Percentiles rank a stretch among this genome's conserved stretches.
Conservation (phyloP, 306 rosid genomes). For the Oemleria cerasiformis region DNA sequence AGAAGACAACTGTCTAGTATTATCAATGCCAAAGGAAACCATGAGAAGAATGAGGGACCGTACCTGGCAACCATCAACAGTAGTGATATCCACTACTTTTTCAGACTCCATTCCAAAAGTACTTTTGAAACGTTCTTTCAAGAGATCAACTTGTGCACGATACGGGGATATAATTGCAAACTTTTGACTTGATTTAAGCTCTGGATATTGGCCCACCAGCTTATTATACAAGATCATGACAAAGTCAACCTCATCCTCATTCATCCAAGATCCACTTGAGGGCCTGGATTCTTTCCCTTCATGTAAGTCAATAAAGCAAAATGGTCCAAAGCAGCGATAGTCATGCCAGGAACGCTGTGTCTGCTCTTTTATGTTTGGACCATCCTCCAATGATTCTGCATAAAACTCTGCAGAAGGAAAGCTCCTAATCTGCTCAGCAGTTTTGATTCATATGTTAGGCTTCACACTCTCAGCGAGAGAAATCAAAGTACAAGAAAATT, state of each 20-base stretch:
- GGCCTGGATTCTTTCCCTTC: conserved; percentile 72
- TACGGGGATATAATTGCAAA: conserved; percentile 88
- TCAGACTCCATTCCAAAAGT: conserved; percentile 71
- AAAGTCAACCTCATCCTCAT: conserved; percentile 78
- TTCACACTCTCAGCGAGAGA: not conserved
- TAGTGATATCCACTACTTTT: conserved; percentile 75
- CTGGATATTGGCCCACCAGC: conserved; percentile 61
- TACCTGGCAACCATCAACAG: conserved; percentile 98
- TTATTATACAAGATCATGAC: conserved; percentile 72
- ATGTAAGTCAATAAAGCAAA: conserved; percentile 75
- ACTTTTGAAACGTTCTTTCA: conserved; percentile 66
- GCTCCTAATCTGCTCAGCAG: conserved; percentile 66
- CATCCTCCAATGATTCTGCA: conserved; percentile 72
- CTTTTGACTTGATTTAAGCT: conserved; percentile 67
- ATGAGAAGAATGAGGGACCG: conserved; percentile 18
- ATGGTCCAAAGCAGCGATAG: conserved; percentile 84
- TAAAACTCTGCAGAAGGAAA: conserved; percentile 91
- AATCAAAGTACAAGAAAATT: no score
- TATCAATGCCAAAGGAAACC: not conserved
- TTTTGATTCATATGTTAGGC: no score
- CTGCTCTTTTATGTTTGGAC: conserved; percentile 44
- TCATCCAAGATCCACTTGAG: conserved; percentile 71
- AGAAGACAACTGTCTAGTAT: conserved; percentile 1
- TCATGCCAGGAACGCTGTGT: conserved; percentile 75
- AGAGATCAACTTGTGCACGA: conserved; percentile 76